Conservation (phyloP, 169 alveolate genomes). For the Cytauxzoon felis region DNA sequence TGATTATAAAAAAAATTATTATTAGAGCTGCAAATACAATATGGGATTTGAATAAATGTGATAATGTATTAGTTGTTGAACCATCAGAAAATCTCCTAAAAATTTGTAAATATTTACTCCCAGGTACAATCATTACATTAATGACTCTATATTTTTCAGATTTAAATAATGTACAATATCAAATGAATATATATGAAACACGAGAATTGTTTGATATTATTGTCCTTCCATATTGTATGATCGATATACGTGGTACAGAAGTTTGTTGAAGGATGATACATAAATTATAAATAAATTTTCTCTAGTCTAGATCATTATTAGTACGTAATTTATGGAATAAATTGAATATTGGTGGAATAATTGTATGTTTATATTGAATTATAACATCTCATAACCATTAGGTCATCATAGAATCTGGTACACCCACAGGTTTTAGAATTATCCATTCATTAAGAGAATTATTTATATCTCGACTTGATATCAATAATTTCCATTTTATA, state of each 20-base stretch:
- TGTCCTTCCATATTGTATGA: constrained; percentile 59
- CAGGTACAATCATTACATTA: constrained; percentile 11
- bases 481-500: constrained; percentile 70
- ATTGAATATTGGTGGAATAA: constrained; percentile 51
- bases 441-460: constrained; percentile 80
- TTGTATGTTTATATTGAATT: constrained; percentile 25
- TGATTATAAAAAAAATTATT: not conserved
- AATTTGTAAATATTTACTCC: constrained; percentile 59
- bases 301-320: constrained; percentile 55
- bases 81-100: constrained; percentile 63
- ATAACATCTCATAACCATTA: not conserved
- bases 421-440: constrained; percentile 87
- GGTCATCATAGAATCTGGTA: constrained; percentile 82
- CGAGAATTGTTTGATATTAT: constrained; percentile 54
- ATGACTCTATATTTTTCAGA: not conserved
- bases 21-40: constrained; percentile 48
- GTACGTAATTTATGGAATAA: constrained; percentile 70
- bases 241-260: constrained; percentile 39
- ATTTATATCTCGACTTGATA: constrained; percentile 76
- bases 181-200: constrained; percentile 59
- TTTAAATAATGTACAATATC: constrained; percentile 59
- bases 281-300: not conserved
- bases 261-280: not conserved
- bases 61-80: constrained; percentile 58
- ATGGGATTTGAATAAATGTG: constrained; percentile 36